Conservation (phyloP, 2,329 filamentous ascomycete species). For the Ascochyta lentis region DNA sequence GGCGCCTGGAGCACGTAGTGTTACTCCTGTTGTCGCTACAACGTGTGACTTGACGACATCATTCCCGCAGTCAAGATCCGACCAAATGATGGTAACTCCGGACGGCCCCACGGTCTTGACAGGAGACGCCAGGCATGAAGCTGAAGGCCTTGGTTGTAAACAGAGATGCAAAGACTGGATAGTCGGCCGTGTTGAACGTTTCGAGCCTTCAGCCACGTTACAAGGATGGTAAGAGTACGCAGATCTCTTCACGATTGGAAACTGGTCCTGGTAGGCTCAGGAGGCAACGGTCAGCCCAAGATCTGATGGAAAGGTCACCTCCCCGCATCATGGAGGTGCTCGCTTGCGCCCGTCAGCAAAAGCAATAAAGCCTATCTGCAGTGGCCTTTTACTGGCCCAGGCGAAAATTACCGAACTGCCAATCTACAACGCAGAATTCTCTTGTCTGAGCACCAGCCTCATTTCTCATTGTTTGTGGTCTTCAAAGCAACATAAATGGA, state of each 20-base stretch:
- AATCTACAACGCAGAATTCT: slow-evolving; percentile 1
- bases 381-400: slow-evolving; percentile 12
- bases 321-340: slow-evolving; percentile 36
- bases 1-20: slow-evolving; percentile 26
- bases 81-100: slow-evolving; percentile 5
- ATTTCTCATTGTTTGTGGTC: neutral
- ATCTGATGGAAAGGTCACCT: slow-evolving; percentile 37
- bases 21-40: slow-evolving; percentile 25
- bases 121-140: neutral
- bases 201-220: slow-evolving; percentile 40
- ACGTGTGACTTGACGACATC: slow-evolving; percentile 29
- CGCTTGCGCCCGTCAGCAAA: slow-evolving; percentile 36
- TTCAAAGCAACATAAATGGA: slow-evolving; percentile 1
- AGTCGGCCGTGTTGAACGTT: slow-evolving; percentile 32
- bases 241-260: slow-evolving; percentile 41
- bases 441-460: neutral
- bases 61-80: slow-evolving; percentile 2
- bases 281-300: slow-evolving; percentile 39
- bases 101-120: neutral
- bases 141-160: slow-evolving; percentile 7
- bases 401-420: neutral
- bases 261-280: slow-evolving; percentile 27
- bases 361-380: slow-evolving; percentile 25
- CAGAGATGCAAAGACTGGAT: slow-evolving; percentile 1
- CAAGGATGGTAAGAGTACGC: slow-evolving; percentile 34